A percentile compares a stretch with the other conserved stretches of the same genome.
Conservation (phyloP, 257 asterid species). For the Echium plantagineum region DNA sequence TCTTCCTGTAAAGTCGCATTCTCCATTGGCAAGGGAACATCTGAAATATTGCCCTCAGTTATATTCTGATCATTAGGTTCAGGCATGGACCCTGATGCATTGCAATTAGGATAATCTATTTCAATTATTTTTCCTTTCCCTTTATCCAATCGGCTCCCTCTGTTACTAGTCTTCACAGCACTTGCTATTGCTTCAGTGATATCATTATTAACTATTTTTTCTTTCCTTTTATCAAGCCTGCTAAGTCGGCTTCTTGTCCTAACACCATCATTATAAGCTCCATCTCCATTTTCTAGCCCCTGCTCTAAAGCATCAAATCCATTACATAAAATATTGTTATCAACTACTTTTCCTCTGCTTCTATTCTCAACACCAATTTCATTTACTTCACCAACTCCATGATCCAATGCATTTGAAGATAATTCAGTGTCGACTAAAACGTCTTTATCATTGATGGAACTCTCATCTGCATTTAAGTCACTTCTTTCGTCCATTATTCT, state of each 20-base stretch:
- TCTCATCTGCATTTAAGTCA: conserved; percentile 11
- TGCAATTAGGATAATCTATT: conserved; percentile 5
- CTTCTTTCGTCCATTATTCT: conserved; percentile 15
- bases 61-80: no score
- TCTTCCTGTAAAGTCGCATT: conserved; percentile 16
- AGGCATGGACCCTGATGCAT: background rate
- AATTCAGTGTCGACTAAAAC: conserved; percentile 9
- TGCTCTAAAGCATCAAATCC: conserved; percentile 10
- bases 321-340: background rate
- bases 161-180: background rate
- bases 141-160: background rate
- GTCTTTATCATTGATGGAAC: conserved; percentile 6
- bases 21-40: conserved; percentile 11
- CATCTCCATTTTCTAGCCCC: conserved; percentile 10
- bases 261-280: conserved; percentile 5
- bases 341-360: conserved; percentile 13
- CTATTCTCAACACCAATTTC: conserved; percentile 14
- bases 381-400: conserved; percentile 28
- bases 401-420: background rate
- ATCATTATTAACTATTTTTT: conserved; percentile 24
- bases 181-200: background rate
- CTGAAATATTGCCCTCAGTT: conserved; percentile 10
- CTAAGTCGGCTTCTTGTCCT: conserved; percentile 28
- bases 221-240: conserved; percentile 50
- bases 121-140: background rate